Conservation (phyloP, 177 flowering plant genomes). For the Vitis hybrid region DNA sequence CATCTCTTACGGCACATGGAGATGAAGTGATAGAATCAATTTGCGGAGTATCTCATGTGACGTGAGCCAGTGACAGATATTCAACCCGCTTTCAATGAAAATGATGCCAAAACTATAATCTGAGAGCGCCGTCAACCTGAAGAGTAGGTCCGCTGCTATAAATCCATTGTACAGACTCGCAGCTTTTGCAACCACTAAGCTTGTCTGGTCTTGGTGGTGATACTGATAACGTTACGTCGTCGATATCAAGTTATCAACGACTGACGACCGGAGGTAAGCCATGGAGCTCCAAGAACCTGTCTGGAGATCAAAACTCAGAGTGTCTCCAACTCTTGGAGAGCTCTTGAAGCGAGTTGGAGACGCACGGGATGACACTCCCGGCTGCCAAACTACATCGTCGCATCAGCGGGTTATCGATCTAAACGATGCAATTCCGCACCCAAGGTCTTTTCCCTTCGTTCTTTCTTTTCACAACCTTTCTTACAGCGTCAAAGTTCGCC, state of each 20-base stretch:
- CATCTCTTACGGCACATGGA: background rate
- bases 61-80: too few relatives aligned
- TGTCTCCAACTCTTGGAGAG: conserved; percentile 56
- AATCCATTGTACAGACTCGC: background rate
- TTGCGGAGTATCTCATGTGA: too few relatives aligned
- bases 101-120: too few relatives aligned
- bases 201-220: too few relatives aligned
- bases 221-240: too few relatives aligned
- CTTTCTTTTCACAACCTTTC: conserved; percentile 64
- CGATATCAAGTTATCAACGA: too few relatives aligned
- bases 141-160: background rate
- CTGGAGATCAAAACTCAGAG: background rate
- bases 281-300: conserved; percentile 29
- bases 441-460: conserved; percentile 51
- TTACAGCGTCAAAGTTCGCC: conserved; percentile 61
- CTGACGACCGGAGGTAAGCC: conserved; percentile 7
- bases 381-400: conserved; percentile 18
- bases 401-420: conserved; percentile 43
- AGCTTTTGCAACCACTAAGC: too few relatives aligned
- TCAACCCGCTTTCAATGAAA: too few relatives aligned
- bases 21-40: too few relatives aligned
- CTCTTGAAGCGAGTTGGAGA: conserved; percentile 58
- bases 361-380: conserved; percentile 23
- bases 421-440: conserved; percentile 8
- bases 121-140: too few relatives aligned